Base-by-base conservation (phyloP, 129 eudicot species). In the Flaveria trinervia region DNA sequence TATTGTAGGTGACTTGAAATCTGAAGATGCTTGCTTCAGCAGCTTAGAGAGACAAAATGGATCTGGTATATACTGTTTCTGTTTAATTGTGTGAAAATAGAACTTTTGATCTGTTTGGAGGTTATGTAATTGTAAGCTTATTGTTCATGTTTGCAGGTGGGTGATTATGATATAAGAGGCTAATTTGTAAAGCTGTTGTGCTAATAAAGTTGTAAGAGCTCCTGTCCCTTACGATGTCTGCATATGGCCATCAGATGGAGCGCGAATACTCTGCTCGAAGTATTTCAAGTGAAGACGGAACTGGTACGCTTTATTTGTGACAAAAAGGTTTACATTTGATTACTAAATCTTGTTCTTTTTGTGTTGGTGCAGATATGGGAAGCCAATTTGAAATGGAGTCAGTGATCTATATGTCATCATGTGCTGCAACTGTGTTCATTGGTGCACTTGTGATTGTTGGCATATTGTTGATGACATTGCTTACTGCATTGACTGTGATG, bases 341-440 rank as follows among this genome's bases (percentile, higher is more conserved):
- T 78, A 64, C 18, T 18, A 39, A 72, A 65, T 39, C 18, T 33
- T 56, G 75, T 81, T 57, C 46, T 75, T 80, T 45, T 46, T 73
- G 72, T 22, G 36, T 56, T 79, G 68, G 28, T 78, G 80, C 82
- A 89, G 95, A 82, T 11, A 80, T 78, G 71, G 90, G 90, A 82
- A 86, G 94, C 73, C 79, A 23, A 39, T 82, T 73, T 64, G 71
- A 80, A 9, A 46, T 80, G 72, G 91, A 86, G 70, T 73, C 86
- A 0, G 91, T 89, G 71, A 80, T 89, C 67, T 89, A 79, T 72
- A 89, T 89, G 91, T 79, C 95, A 49, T 82, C 95, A 15, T 86
- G 85, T 82, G 91, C 95, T 62, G 95, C 91, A 13, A 83, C 91
- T n/a, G 68, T 86, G 61, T 86, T 89, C 59, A 68, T 89, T 50